Base-by-base conservation (phyloP, 2,329 filamentous ascomycete genomes). In the Corynespora cassiicola region DNA sequence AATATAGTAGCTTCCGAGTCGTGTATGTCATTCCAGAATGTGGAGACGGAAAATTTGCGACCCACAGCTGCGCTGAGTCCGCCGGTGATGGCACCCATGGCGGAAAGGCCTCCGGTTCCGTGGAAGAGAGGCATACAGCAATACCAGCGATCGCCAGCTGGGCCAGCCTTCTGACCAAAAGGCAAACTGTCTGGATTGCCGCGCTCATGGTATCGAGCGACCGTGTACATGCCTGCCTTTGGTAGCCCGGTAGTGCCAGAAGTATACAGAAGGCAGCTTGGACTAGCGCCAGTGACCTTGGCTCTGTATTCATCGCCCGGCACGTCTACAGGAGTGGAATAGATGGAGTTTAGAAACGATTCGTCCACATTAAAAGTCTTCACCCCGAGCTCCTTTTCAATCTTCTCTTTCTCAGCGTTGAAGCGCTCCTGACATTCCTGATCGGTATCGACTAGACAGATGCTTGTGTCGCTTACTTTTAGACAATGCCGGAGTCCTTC, bases 121-220 rank as follows among this genome's bases (percentile, higher is more conserved):
- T 90, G 87, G 58, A 89, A 90, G 10, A 88, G 69, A 0, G 81
- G 86, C 86, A 90, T 90, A 64, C 84, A 86, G 58, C 82, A 80
- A 59, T 89, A 90, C 78, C 84, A 88, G 7, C 83, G 72, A 59
- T 88, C 82, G 19, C 44, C 70, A 20, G 47, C 49, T 16, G 58
- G 63, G 19, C 68, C 73, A 40, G 60, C 50, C 7, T 51, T 59
- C 21, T 73, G 63, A 14, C 57, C 61, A 16, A 63, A 64, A 1
- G 59, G 45, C 1, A 59, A 50, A 6, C 61, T 59, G 1, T 70
- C 63, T 2, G 69, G 52, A 19, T 54, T 51, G 3, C 70, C 61
- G 4, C 71, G 50, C 2, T 60, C 59, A 22, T 65, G 57, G 34
- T 47, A 63, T 14, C 61, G 55, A 8, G 36, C 50, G 4, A 61